phyloP scores from a whole-genome alignment of 371 early-diverging fungal genomes.

The Rhizomucor pusillus region DNA sequence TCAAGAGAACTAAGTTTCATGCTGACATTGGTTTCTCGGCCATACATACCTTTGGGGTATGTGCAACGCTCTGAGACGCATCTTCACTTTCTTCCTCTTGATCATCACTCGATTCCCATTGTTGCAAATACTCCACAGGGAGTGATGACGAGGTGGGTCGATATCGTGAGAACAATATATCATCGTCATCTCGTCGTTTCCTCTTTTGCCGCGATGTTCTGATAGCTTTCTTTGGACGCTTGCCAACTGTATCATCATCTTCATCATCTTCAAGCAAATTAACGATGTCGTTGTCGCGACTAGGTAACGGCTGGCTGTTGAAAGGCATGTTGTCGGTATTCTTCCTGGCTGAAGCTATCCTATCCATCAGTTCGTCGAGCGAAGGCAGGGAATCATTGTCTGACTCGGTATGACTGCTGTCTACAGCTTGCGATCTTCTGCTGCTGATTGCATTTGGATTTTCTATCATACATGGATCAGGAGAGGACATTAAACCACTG shows the following conservation, averaged over 20 bases:
- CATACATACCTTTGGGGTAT: slow-evolving; percentile 3
- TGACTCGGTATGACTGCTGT: neutral
- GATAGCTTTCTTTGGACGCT: neutral
- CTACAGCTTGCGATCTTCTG: neutral
- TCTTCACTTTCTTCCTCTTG: slow-evolving; percentile 2
- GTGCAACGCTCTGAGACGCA: neutral
- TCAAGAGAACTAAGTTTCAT: too few species aligned
- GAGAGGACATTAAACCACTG: too few species aligned
- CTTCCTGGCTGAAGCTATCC: slow-evolving; percentile 5
- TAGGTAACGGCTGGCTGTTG: neutral
- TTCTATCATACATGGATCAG: too few species aligned
- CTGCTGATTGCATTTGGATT: too few species aligned
- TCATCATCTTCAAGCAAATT: too few species aligned
- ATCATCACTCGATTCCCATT: slow-evolving; percentile 10
- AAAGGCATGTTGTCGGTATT: neutral
- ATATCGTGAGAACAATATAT: neutral
- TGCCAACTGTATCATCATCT: too few species aligned
- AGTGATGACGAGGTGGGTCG: neutral
- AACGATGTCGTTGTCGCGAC: neutral
- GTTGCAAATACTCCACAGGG: slow-evolving; percentile 9
- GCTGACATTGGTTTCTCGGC: too few species aligned
- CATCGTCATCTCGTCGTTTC: neutral
- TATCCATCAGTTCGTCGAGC: slow-evolving; percentile 8
- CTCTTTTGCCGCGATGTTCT: too few species aligned
- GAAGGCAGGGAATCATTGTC: slow-evolving; percentile 17